Conservation (phyloP, 2,329 filamentous ascomycete genomes). For the Fusarium hostae region DNA sequence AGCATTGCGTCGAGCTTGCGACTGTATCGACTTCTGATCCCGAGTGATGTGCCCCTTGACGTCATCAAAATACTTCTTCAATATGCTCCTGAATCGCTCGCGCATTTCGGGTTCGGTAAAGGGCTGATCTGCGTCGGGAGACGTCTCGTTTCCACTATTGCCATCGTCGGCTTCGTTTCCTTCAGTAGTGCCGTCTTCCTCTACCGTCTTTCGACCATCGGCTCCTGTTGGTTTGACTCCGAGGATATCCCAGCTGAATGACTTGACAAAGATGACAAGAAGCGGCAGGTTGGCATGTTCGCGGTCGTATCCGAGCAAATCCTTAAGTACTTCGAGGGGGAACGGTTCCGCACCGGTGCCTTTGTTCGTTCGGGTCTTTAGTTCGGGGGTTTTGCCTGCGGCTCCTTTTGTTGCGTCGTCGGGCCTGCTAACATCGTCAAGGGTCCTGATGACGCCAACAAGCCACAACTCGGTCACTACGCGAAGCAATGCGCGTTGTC, state of each 20-base stretch:
- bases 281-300: constrained; percentile 92
- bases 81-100: constrained; percentile 85
- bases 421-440: constrained; percentile 73
- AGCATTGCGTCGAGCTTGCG: constrained; percentile 92
- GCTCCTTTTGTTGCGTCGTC: constrained; percentile 72
- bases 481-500: constrained; percentile 86
- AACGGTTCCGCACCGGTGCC: constrained; percentile 85
- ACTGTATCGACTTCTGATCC: constrained; percentile 90
- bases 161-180: constrained; percentile 53
- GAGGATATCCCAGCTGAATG: constrained; percentile 94
- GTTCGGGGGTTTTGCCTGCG: constrained; percentile 70
- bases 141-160: constrained; percentile 31
- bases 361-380: constrained; percentile 66
- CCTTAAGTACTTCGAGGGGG: constrained; percentile 96
- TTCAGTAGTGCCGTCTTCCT: constrained; percentile 78
- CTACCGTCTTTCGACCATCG: constrained; percentile 85
- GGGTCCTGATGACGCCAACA: constrained; percentile 84
- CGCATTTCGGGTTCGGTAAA: constrained; percentile 81
- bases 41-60: constrained; percentile 87
- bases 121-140: constrained; percentile 71
- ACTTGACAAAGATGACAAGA: constrained; percentile 94
- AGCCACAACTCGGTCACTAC: constrained; percentile 98
- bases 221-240: constrained; percentile 77
- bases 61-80: constrained; percentile 91
- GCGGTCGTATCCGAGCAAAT: constrained; percentile 90